Evolutionary conservation across 352 stramenopile genomes (phyloP).

Genomic region (Plasmopara muralis): DNA sequence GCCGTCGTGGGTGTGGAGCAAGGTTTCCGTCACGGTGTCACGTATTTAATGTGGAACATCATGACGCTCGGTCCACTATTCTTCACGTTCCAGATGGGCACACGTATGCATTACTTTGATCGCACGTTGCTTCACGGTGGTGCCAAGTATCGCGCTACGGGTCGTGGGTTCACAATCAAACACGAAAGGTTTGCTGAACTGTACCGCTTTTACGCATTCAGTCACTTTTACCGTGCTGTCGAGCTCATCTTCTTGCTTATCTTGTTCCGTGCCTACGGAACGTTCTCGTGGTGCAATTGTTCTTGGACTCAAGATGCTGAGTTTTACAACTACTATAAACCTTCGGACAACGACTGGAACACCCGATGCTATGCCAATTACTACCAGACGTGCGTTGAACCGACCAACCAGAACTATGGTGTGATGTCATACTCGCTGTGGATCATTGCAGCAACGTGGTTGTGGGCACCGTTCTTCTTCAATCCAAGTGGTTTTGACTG

Average conservation of each 20-base stretch:
- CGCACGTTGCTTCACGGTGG: slow-evolving; percentile 96
- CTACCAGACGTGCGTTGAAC: slow-evolving; percentile 89
- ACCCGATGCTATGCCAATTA: slow-evolving; percentile 78
- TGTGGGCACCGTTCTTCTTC: slow-evolving; percentile 89
- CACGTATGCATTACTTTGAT: slow-evolving; percentile 97
- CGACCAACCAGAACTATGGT: slow-evolving; percentile 95
- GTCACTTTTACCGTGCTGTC: slow-evolving; percentile 97
- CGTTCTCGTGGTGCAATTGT: slow-evolving; percentile 91
- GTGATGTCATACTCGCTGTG: slow-evolving; percentile 96
- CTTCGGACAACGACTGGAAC: slow-evolving; percentile 72
- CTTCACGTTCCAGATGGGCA: slow-evolving; percentile 99
- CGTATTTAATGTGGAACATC: slow-evolving; percentile 92
- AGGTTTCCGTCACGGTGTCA: slow-evolving; percentile 91
- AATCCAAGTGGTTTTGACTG: slow-evolving; percentile 98
- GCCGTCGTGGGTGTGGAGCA: slow-evolving; percentile 97
- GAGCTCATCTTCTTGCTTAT: slow-evolving; percentile 88
- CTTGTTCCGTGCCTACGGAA: slow-evolving; percentile 85
- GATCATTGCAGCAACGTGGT: slow-evolving; percentile 89
- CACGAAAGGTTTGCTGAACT: slow-evolving; percentile 97
- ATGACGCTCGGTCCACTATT: slow-evolving; percentile 95
- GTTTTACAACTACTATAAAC: slow-evolving; percentile 77
- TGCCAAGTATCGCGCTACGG: slow-evolving; percentile 97
- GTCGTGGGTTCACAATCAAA: slow-evolving; percentile 98
- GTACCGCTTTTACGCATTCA: slow-evolving; percentile 97
- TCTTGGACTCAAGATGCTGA: slow-evolving; percentile 63